These are phyloP conservation scores for Yueomyces sinensis DNA, from an alignment of 805 yeast genomes.

Conservation along the genomic window DNA sequence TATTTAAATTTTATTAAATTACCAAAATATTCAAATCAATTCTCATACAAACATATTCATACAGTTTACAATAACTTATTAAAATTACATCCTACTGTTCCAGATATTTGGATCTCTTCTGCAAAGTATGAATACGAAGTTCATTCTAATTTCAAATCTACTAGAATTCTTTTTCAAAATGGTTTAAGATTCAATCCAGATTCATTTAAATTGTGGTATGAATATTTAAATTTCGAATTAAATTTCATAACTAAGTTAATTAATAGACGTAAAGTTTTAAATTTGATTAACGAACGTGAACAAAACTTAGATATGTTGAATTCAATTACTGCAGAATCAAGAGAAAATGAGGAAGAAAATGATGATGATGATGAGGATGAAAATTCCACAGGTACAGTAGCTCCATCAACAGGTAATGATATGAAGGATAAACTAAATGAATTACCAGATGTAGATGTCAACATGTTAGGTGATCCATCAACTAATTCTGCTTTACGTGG, in stretches of 20 bases:
- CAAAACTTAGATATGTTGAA: slow-evolving; percentile 38
- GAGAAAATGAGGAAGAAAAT: slow-evolving; percentile 23
- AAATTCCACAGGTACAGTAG: slow-evolving; percentile 21
- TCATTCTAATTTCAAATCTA: slow-evolving; percentile 79
- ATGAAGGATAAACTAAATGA: slow-evolving; percentile 51
- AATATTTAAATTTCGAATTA: slow-evolving; percentile 79
- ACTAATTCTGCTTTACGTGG: slow-evolving; percentile 70
- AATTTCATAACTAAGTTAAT: slow-evolving; percentile 72
- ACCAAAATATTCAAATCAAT: slow-evolving; percentile 28
- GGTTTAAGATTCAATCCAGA: slow-evolving; percentile 77
- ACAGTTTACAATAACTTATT: slow-evolving; percentile 65
- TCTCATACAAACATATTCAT: slow-evolving; percentile 60
- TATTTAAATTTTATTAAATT: slow-evolving; percentile 60
- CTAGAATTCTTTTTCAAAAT: slow-evolving; percentile 74
- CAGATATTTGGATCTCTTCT: slow-evolving; percentile 87
- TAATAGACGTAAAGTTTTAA: slow-evolving; percentile 71
- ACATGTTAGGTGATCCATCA: slow-evolving; percentile 75
- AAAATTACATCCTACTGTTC: slow-evolving; percentile 81
- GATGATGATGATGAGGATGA: slow-evolving; percentile 25
- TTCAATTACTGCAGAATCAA: slow-evolving; percentile 21
- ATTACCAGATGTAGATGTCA: slow-evolving; percentile 79
- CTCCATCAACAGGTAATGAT: slow-evolving; percentile 40
- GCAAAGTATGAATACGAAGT: slow-evolving; percentile 87
- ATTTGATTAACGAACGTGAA: slow-evolving; percentile 60
- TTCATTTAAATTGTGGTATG: slow-evolving; percentile 60